Percentiles rank a stretch among this genome's conserved stretches.
phyloP scores from a whole-genome alignment of 129 eudicot genomes.

The Artemisia annua region DNA sequence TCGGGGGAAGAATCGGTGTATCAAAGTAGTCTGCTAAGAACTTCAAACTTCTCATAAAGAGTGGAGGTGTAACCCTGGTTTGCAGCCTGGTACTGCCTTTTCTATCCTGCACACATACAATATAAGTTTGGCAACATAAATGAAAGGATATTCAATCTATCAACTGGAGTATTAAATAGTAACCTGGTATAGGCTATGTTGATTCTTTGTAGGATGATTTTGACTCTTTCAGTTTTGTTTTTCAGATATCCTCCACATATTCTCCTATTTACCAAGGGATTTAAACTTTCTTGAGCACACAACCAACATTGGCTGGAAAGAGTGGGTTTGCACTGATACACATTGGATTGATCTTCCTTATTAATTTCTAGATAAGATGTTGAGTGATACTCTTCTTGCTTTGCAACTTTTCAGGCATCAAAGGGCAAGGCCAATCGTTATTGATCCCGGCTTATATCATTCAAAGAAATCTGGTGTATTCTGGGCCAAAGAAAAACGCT shows the following conservation, averaged over 20 bases:
- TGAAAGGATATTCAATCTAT: neutral
- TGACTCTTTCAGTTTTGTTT: conserved; percentile 4
- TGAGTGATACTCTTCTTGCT: neutral
- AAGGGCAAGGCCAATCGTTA: conserved; percentile 84
- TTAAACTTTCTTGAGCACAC: conserved; percentile 96
- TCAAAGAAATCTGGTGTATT: conserved; percentile 86
- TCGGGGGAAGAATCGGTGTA: too few species aligned
- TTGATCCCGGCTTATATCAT: conserved; percentile 96
- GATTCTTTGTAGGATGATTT: neutral
- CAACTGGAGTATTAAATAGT: too few species aligned
- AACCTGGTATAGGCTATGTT: neutral
- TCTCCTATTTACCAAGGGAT: conserved; percentile 91
- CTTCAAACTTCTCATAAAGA: too few species aligned
- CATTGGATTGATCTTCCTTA: neutral
- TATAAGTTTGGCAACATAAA: too few species aligned
- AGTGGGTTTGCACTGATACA: conserved; percentile 51
- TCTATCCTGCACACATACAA: too few species aligned
- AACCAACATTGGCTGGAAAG: conserved; percentile 95
- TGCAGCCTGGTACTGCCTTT: too few species aligned
- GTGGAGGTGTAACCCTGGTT: too few species aligned
- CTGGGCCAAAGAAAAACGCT: conserved; percentile 98
- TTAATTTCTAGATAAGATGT: neutral
- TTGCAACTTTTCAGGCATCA: conserved; percentile 53
- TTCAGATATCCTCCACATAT: conserved; percentile 89
- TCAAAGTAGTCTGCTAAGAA: too few species aligned